A percentile compares a stretch with the other conserved stretches of the same genome.
phyloP scores from a whole-genome alignment of 139 green algal genomes.

The Haematococcus sp. region DNA sequence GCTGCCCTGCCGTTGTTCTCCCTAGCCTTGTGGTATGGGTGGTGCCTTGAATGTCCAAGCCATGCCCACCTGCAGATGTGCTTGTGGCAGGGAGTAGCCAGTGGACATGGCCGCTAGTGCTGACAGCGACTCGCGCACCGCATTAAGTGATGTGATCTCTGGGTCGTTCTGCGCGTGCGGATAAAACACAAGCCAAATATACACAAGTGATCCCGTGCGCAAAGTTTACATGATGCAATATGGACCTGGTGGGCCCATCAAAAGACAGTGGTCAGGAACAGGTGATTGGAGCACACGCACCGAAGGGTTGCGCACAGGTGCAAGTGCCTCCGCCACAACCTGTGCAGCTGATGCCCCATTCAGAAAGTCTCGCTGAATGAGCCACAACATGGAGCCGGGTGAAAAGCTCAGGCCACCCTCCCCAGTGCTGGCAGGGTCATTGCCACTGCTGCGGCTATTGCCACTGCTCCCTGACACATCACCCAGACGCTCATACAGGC shows the following conservation, averaged over 20 bases:
- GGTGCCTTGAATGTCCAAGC: no score
- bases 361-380: slow-evolving; percentile 94
- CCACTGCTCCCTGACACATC: neutral
- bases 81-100: slow-evolving; percentile 76
- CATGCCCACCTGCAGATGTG: slow-evolving; percentile 55
- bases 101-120: slow-evolving; percentile 63
- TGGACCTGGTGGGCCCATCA: no score
- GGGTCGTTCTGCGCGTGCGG: slow-evolving; percentile 1
- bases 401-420: slow-evolving; percentile 14
- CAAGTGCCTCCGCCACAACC: slow-evolving; percentile 67
- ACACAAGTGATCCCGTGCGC: neutral
- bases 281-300: neutral
- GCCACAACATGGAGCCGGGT: slow-evolving; percentile 86
- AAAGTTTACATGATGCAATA: neutral
- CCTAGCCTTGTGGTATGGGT: no score
- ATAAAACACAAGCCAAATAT: neutral
- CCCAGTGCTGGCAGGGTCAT: neutral
- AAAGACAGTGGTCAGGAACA: neutral
- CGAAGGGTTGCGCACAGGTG: slow-evolving; percentile 72
- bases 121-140: slow-evolving; percentile 55
- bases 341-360: slow-evolving; percentile 66
- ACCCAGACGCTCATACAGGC: slow-evolving; percentile 36
- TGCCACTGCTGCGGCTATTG: neutral
- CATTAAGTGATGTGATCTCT: slow-evolving; percentile 53
- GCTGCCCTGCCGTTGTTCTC: no score